phyloP scores from a whole-genome alignment of 345 rosid genomes.

The Brassica nigra region DNA sequence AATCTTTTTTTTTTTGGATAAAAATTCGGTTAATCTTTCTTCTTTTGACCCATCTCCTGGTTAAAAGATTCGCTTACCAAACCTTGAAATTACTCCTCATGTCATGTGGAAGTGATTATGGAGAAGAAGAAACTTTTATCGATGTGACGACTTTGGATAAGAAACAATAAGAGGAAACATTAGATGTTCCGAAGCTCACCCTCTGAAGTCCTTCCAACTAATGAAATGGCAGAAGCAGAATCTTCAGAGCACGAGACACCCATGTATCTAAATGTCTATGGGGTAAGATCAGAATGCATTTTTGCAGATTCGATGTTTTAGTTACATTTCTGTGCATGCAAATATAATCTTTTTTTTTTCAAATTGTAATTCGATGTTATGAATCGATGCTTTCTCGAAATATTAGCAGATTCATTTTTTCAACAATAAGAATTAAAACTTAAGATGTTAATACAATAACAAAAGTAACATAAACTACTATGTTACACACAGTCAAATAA shows the following conservation, averaged over 20 bases:
- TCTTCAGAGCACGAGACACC: constrained; percentile 39
- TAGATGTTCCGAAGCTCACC: constrained; percentile 38
- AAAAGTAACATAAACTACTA: too few relatives aligned
- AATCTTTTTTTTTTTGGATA: too few relatives aligned
- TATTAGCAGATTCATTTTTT: not conserved
- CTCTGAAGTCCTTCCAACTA: constrained; percentile 38
- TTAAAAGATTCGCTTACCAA: constrained; percentile 60
- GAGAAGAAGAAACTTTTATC: constrained; percentile 31
- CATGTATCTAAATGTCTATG: constrained; percentile 58
- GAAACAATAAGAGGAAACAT: constrained; percentile 39
- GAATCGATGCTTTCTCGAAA: too few relatives aligned
- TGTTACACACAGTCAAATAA: not conserved
- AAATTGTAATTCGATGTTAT: not conserved
- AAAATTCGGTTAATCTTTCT: too few relatives aligned
- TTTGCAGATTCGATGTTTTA: not conserved
- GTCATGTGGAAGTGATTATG: constrained; percentile 40
- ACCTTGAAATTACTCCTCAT: constrained; percentile 54
- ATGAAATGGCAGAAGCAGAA: constrained; percentile 38
- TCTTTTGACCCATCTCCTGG: not conserved
- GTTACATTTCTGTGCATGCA: not conserved
- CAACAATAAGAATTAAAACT: not conserved
- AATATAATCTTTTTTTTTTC: too few relatives aligned
- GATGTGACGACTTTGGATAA: constrained; percentile 31
- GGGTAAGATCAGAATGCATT: constrained; percentile 50
- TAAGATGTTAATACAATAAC: too few relatives aligned